phyloP scores from a whole-genome alignment of 768 basidiomycete species.

The Lactarius psammicola region DNA sequence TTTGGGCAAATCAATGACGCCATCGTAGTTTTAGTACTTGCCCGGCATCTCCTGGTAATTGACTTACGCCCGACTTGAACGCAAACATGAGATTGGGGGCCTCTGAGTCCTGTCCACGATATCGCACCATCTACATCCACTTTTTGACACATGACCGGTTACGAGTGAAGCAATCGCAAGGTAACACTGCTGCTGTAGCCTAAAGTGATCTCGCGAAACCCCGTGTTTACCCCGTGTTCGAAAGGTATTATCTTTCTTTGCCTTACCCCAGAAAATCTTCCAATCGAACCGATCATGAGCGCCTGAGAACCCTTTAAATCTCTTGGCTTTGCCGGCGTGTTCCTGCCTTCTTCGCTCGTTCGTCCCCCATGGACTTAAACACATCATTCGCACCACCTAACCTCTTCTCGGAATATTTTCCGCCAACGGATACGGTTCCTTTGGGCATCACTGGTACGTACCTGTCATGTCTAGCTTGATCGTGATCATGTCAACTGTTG shows the following conservation, averaged over 20 bases:
- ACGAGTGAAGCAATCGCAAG: too few relatives aligned
- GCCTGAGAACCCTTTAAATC: neutral
- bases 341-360: neutral
- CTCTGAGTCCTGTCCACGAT: neutral
- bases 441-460: neutral
- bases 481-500: neutral
- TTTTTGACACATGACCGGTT: neutral
- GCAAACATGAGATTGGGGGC: neutral
- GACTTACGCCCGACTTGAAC: neutral
- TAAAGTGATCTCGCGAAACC: neutral
- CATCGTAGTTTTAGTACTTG: neutral
- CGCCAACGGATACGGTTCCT: neutral
- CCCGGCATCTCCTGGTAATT: neutral
- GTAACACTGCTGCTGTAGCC: too few relatives aligned
- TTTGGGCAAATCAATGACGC: neutral
- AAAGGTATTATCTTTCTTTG: neutral
- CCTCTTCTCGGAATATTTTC: neutral
- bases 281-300: neutral
- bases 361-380: neutral
- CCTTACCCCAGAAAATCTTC: neutral
- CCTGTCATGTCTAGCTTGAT: neutral
- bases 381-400: neutral
- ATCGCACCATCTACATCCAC: neutral
- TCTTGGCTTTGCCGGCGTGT: neutral
- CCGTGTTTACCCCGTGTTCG: neutral